Base-by-base conservation (phyloP, 306 rosid genomes). In the Cucurbita pepo region DNA sequence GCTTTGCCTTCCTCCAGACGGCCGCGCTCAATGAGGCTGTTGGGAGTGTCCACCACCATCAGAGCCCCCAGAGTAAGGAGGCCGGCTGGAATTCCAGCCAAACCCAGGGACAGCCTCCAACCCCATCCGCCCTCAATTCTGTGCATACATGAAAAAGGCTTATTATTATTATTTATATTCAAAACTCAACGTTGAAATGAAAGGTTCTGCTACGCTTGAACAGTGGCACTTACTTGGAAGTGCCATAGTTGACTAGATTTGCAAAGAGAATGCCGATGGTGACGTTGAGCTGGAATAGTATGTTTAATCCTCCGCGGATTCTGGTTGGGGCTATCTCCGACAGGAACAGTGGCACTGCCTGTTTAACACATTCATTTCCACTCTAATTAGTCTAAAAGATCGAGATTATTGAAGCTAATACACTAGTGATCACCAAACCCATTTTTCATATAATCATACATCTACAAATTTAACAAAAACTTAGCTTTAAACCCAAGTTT, bases 321-420 rank as follows among this genome's bases (percentile, higher is more conserved):
- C 97, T 90, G 7, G 98, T 82, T 4, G 97, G 98, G 9, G 98
- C 98, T 1, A 93, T 90, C 79, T 93, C 98, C 18, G 96, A 93
- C 50, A 93, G 91, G 37, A 93, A 93, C 56, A 93, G 60, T 19
- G 98, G 98, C 25, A 93, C 98, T 1, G 98, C 98, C 98, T 92
- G 86, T 70, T 43, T 77, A 59, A 62, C 45, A 71, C 56, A 5
- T 41, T 9, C 15, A 63, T 63, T 38, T 38, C 34, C 47, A 60
- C 12, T 15, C 6, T 14, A 7, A 36, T 36, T 60, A 36, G 22
- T 36, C 22, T 37, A 22, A 60, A 34, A 15, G 21, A 37, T 60
- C 3, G 3, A 15, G 67, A 15, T 36, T 36, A 60, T 60, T 60
- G 67, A 6, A 34, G 13, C 47, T 60, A 60, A 15, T 57, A 21